Evolutionary conservation across 495 filamentous ascomycete genomes (phyloP).

Genomic region (Neohortaea acidophila): DNA sequence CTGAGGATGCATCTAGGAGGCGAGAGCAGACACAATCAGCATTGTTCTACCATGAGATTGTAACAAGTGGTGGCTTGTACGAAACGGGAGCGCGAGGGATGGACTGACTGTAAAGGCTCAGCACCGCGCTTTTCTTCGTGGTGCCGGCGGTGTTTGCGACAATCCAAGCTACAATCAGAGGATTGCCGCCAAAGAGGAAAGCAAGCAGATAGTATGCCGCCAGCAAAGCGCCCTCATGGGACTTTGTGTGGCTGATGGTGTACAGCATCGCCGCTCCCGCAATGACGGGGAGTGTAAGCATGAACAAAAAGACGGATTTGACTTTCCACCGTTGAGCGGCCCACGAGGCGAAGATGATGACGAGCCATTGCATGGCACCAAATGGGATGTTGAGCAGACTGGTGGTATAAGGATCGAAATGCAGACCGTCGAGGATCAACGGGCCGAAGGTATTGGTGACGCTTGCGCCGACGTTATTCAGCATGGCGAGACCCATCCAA

Average conservation of each 20-base stretch:
- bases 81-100: too few species aligned
- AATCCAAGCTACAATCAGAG: constrained; percentile 37
- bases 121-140: background rate
- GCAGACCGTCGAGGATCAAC: constrained; percentile 44
- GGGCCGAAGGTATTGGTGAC: constrained; percentile 37
- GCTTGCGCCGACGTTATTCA: constrained; percentile 46
- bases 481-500: constrained; percentile 38
- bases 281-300: constrained; percentile 40
- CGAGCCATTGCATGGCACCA: constrained; percentile 31
- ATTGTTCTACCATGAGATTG: constrained; percentile 29
- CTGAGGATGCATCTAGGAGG: constrained; percentile 26
- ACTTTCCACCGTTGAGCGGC: constrained; percentile 34
- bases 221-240: constrained; percentile 32
- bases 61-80: constrained; percentile 23
- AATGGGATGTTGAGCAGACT: constrained; percentile 38
- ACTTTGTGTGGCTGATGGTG: constrained; percentile 30
- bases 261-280: constrained; percentile 43
- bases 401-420: constrained; percentile 41
- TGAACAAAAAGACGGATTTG: constrained; percentile 36
- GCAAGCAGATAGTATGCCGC: constrained; percentile 47
- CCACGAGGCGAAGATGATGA: constrained; percentile 27
- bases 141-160: constrained; percentile 35
- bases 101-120: background rate
- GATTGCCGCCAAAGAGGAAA: constrained; percentile 39
- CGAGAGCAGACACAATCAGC: constrained; percentile 38